Evolutionary conservation across 2,329 filamentous ascomycete species (phyloP).

Genomic region (Hortaea werneckii): DNA sequence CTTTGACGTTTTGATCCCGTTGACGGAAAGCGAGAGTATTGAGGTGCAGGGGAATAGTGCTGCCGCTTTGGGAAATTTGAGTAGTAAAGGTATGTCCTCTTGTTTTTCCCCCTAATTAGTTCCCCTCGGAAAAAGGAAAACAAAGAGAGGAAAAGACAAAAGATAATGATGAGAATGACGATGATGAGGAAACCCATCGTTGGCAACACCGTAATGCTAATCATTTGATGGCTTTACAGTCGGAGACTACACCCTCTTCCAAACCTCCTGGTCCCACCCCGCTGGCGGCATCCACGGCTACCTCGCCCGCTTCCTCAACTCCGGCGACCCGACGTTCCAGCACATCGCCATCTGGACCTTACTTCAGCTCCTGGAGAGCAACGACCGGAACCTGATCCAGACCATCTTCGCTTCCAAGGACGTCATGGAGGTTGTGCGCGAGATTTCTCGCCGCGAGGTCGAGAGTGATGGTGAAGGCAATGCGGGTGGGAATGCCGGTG

Average conservation of each 20-base stretch:
- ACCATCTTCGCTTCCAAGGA: slow-evolving; percentile 84
- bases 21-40: slow-evolving; percentile 91
- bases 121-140: too few species aligned
- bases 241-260: slow-evolving; percentile 91
- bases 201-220: not conserved
- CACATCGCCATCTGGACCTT: slow-evolving; percentile 99
- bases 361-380: slow-evolving; percentile 87
- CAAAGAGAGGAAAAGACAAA: too few species aligned
- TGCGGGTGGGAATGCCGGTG: slow-evolving; percentile 67
- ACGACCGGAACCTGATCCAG: slow-evolving; percentile 78
- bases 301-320: slow-evolving; percentile 81
- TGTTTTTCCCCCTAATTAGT: not conserved
- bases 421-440: slow-evolving; percentile 82
- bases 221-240: slow-evolving; percentile 44
- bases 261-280: slow-evolving; percentile 86
- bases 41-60: slow-evolving; percentile 98
- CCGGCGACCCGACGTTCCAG: slow-evolving; percentile 93
- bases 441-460: slow-evolving; percentile 79
- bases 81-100: slow-evolving; percentile 69
- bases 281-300: slow-evolving; percentile 94
- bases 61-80: slow-evolving; percentile 87
- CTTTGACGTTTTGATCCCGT: slow-evolving; percentile 88
- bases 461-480: slow-evolving; percentile 76
- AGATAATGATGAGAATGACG: too few species aligned
- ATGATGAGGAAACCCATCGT: too few species aligned